Evolutionary conservation across 176 grass and related monocot species (phyloP).

Genomic region (Rhynchospora pubera): DNA sequence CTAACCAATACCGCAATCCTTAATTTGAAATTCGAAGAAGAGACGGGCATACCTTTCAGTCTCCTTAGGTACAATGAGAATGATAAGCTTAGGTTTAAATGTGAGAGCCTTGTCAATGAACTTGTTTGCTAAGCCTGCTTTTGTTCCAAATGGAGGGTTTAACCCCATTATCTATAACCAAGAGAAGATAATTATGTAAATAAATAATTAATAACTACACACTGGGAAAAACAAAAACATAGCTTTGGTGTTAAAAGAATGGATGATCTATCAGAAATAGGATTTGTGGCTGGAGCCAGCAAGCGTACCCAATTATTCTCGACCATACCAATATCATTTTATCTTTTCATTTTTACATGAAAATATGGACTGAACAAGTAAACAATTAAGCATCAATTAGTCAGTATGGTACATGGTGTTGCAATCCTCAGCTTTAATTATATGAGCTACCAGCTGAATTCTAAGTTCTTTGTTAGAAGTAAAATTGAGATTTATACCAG

Average conservation of each 20-base stretch:
- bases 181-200: conserved; percentile 7
- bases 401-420: conserved; percentile 9
- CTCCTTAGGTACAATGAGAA: conserved; percentile 95
- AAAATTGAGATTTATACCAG: conserved; percentile 46
- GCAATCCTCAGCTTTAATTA: background rate
- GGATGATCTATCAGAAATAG: background rate
- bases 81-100: conserved; percentile 82
- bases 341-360: background rate
- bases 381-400: background rate
- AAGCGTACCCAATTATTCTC: background rate
- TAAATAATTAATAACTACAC: background rate
- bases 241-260: background rate
- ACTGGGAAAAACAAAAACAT: conserved; percentile 4
- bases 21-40: background rate
- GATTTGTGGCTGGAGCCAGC: background rate
- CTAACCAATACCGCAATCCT: background rate
- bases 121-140: conserved; percentile 84
- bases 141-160: conserved; percentile 96
- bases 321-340: background rate
- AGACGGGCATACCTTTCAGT: conserved; percentile 54
- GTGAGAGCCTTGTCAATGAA: conserved; percentile 85
- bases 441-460: background rate
- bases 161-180: conserved; percentile 82
- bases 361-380: background rate
- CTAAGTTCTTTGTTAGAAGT: background rate